Evolutionary conservation across 1,284 basidiomycete genomes (phyloP).

Genomic region (Apiotrichum akiyoshidainum): DNA sequence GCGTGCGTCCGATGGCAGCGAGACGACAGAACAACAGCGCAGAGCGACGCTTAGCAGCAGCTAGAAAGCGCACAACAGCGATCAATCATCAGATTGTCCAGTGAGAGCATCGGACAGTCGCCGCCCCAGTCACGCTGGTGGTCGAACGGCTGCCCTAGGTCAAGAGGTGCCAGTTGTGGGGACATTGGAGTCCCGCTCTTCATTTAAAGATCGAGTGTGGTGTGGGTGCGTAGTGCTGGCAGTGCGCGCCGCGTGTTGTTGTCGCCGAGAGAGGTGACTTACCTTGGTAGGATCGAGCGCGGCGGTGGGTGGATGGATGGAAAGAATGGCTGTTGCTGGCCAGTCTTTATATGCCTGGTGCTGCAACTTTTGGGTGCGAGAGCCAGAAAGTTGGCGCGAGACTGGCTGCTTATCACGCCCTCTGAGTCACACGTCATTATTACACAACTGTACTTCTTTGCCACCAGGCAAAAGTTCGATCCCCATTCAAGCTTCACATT

Average conservation of each 20-base stretch:
- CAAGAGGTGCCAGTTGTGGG: slow-evolving; percentile 50
- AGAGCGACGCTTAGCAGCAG: no score
- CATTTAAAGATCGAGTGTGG: slow-evolving; percentile 25
- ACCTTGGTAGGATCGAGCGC: no score
- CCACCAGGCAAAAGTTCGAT: neutral
- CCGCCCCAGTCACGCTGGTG: slow-evolving; percentile 11
- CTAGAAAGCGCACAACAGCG: no score
- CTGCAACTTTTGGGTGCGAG: neutral
- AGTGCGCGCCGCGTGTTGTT: no score
- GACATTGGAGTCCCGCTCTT: slow-evolving; percentile 41
- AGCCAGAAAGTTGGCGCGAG: no score
- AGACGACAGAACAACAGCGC: neutral
- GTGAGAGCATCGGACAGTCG: slow-evolving; percentile 21
- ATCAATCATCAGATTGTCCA: slow-evolving; percentile 22
- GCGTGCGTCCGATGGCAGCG: neutral
- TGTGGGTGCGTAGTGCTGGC: neutral
- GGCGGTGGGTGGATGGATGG: no score
- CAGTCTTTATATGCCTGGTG: neutral
- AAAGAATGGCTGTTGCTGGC: neutral
- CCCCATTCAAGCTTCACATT: neutral
- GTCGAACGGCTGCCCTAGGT: slow-evolving; percentile 30
- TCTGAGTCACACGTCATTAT: no score
- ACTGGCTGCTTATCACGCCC: no score
- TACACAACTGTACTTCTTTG: no score
- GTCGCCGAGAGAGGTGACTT: no score